Conservation (phyloP, 1,284 basidiomycete species). For the Ustilago curta region DNA sequence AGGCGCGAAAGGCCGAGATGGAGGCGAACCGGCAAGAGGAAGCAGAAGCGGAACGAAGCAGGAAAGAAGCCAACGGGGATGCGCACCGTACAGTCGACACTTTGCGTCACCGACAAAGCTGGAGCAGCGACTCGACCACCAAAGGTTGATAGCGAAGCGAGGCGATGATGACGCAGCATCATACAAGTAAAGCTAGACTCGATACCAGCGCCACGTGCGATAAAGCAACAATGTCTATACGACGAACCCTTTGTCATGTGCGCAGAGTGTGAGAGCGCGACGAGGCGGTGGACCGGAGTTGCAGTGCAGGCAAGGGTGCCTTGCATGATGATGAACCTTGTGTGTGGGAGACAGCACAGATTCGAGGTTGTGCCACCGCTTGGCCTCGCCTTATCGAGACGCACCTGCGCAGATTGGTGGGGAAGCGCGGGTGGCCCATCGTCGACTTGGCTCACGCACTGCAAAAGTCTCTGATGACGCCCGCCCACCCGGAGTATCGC, state of each 20-base stretch:
- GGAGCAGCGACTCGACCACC: constrained; percentile 54
- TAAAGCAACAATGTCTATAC: neutral
- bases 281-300: neutral
- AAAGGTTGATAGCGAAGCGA: constrained; percentile 24
- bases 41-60: neutral
- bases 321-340: neutral
- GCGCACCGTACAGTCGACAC: constrained; percentile 1
- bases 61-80: neutral
- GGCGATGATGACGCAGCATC: neutral
- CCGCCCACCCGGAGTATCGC: neutral
- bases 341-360: neutral
- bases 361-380: neutral
- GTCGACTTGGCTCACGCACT: too few species aligned
- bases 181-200: neutral
- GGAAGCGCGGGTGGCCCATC: neutral
- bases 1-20: constrained; percentile 33
- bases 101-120: constrained; percentile 33
- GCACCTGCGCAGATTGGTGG: neutral
- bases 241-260: neutral
- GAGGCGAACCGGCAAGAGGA: constrained; percentile 22
- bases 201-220: constrained; percentile 1
- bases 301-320: neutral
- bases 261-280: neutral
- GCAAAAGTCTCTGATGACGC: neutral
- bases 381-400: neutral